phyloP scores from a whole-genome alignment of 768 basidiomycete species.

The Termitomyces sp. region DNA sequence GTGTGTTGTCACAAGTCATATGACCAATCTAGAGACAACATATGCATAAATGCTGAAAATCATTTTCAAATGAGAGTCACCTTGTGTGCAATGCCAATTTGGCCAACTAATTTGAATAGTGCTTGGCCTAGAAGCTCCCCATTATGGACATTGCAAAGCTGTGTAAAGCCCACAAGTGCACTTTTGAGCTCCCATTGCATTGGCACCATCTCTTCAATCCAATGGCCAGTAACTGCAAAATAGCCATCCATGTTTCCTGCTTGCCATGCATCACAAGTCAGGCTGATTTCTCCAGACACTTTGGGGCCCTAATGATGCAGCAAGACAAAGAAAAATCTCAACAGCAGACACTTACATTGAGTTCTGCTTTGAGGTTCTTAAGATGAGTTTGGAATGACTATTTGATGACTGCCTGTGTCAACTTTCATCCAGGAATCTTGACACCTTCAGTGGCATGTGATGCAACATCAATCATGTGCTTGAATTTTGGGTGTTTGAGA shows the following conservation, averaged over 20 bases:
- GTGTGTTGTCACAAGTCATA: constrained; percentile 35
- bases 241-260: constrained; percentile 35
- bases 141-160: constrained; percentile 26
- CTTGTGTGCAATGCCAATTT: constrained; percentile 26
- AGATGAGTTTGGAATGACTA: neutral
- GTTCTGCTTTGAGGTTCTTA: neutral
- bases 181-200: constrained; percentile 26
- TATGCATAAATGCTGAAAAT: neutral
- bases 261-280: constrained; percentile 41
- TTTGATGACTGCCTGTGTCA: neutral
- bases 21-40: constrained; percentile 14
- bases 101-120: constrained; percentile 28
- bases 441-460: constrained; percentile 33
- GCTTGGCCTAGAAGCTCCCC: constrained; percentile 25
- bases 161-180: constrained; percentile 32
- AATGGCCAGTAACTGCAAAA: constrained; percentile 37
- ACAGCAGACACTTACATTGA: neutral
- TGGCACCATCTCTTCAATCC: constrained; percentile 29
- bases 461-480: constrained; percentile 35
- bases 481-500: constrained; percentile 33
- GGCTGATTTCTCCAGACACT: constrained; percentile 12
- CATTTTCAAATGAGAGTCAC: constrained; percentile 14
- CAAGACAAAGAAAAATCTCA: too few relatives aligned
- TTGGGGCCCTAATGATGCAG: neutral
- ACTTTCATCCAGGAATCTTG: constrained; percentile 25